phyloP scores from a whole-genome alignment of 129 eudicot genomes.

The Flaveria trinervia region DNA sequence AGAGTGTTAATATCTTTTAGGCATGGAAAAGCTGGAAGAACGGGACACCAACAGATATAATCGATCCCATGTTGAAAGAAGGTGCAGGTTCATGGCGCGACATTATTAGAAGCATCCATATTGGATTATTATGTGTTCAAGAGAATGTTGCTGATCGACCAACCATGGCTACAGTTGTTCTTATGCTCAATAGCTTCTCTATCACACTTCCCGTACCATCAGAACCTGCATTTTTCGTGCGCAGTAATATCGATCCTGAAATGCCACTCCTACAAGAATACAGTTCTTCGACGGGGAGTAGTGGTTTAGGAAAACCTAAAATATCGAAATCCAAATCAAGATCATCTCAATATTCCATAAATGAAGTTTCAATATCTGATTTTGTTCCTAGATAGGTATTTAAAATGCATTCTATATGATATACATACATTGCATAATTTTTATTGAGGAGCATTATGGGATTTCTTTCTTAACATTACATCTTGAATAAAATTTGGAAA shows the following conservation, averaged over 20 bases:
- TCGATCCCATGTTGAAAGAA: not conserved
- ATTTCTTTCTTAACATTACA: not conserved
- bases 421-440: not conserved
- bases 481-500: too few species aligned
- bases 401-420: not conserved
- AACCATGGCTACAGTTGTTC: not conserved
- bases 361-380: constrained; percentile 11
- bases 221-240: constrained; percentile 23
- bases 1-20: not conserved
- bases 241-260: constrained; percentile 1
- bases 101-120: constrained; percentile 15
- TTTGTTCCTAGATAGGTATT: constrained; percentile 8
- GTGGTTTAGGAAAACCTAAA: constrained; percentile 5
- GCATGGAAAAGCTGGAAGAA: constrained; percentile 18
- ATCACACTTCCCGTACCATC: constrained; percentile 10
- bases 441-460: not conserved
- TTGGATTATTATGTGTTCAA: constrained; percentile 22
- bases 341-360: not conserved
- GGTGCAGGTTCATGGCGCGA: constrained; percentile 5
- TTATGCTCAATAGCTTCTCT: constrained; percentile 12
- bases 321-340: constrained; percentile 14
- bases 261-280: constrained; percentile 5
- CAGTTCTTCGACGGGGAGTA: not conserved
- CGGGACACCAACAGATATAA: not conserved
- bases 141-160: constrained; percentile 5